Evolutionary conservation across 139 green algal species (phyloP), one percentile per base, ranked within the genome.

Genomic region (Coccomyxa sp.): DNA sequence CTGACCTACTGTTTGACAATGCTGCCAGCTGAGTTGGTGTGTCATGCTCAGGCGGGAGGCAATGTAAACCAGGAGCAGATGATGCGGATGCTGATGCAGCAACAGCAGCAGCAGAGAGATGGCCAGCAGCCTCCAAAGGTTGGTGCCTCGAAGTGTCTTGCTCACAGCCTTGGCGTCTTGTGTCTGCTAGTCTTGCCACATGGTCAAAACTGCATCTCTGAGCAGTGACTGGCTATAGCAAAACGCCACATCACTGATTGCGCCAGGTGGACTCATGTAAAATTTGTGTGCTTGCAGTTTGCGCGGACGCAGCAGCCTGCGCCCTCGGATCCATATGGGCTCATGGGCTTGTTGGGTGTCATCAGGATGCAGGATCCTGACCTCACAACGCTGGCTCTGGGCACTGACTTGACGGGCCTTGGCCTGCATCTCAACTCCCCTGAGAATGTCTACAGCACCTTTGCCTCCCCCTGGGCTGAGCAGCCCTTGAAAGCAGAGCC

Each of bases 391-490:
- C 88, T 99, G 74, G 93, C 95, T 0, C 85, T 99, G 35, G 96
- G 96, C 75, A 98, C 91, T 0, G 96, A 99, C 82, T 88, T 99
- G 6, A 99, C 96, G 1, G 95, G 90, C 18, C 86, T 99, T 18
- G 96, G 96, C 8, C 88, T 99, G 29, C 98, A 98, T 86, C 86
- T 99, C 22, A 98, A 97, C 88, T 90, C 86, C 8, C 77, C 87
- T 0, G 93, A 96, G 39, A 86, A 82, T 71, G 83, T 97, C 74
- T 94, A 92, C 87, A 92, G 90, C 69, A 92, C 90, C 24, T 95
- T 98, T 68, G 86, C 92, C 36, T 94, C 89, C 14, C 93, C 94
- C 16, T 95, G 96, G 81, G 90, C 93, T 0, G 95, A 98, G 71
- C 88, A 75, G 7, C 92, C 88, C 8, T 72, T 88, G 36, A 84